Base-by-base conservation (phyloP, 1,284 basidiomycete species). In the Trametes polyzona region DNA sequence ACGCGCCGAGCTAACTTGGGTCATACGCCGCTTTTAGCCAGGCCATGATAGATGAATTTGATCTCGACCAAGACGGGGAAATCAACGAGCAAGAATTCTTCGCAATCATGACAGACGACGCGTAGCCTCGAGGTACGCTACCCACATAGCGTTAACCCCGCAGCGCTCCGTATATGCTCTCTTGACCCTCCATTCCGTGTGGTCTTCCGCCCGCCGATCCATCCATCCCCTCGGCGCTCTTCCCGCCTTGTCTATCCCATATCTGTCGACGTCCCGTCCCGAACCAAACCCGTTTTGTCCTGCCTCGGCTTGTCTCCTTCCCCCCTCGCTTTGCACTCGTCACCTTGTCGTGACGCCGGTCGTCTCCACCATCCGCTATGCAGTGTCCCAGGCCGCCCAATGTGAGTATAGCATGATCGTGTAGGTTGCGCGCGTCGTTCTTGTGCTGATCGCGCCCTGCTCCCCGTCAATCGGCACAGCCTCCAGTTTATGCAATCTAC, bases 1-100 rank as follows among this genome's bases (percentile, higher is more conserved):
- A 30, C 21, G 12, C 14, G 19, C 26, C 36, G 26, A 21, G 40
- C 50, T 57, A 43, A 47, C 40, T 29, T 10, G 8, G 30, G 10
- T n/a, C 17, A 58, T 65, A 21, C 32, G 0, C 42, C 16, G 24
- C 47, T 39, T 44, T 39, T 68, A 98, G 96, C 64, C 94, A 98
- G 87, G 97, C 96, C 19, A 99, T 99, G 96, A 99, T 99, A 69
- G 97, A 99, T 69, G 97, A 99, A 77, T 99, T 99, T 70, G 96
- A 99, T 74, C 85, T 99, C 33, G 96, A 99, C 77, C 92, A 96
- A 73, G 96, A 99, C 68, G 95, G 96, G 21, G 96, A 96, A 77
- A 99, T 99, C 72, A 95, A 89, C 72, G 92, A 95, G 71, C 86
- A 92, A 71, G 94, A 96, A 78, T 96, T 96, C 74, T 87, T 94